These are phyloP conservation scores for Reutealis trisperma DNA, from an alignment of 345 rosid genomes.

Conservation along the genomic window DNA sequence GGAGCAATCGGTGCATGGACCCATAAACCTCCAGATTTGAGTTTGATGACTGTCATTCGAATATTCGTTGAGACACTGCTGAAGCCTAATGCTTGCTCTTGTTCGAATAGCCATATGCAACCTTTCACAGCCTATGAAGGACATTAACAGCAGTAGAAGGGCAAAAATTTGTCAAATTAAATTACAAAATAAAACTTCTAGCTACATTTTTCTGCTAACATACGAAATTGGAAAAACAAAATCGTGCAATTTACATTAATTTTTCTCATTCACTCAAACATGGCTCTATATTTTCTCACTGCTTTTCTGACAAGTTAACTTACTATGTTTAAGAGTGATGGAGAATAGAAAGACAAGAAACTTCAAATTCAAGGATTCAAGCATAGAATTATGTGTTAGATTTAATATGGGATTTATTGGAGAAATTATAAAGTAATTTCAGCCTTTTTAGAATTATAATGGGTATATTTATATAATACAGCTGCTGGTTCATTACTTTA, in stretches of 20 bases:
- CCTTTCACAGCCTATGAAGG: conserved; percentile 72
- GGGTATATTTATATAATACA: too few relatives aligned
- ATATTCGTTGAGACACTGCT: conserved; percentile 95
- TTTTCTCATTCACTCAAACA: too few relatives aligned
- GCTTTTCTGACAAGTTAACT: not conserved
- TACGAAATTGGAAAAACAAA: not conserved
- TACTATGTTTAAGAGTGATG: too few relatives aligned
- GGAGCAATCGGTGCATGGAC: conserved; percentile 99
- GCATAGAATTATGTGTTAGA: too few relatives aligned
- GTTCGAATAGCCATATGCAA: conserved; percentile 91
- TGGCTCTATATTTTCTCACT: too few relatives aligned
- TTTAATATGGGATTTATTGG: too few relatives aligned
- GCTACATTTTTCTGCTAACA: not conserved
- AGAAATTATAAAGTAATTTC: too few relatives aligned
- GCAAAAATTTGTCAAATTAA: not conserved
- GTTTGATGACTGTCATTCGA: conserved; percentile 93
- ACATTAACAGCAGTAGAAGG: not conserved
- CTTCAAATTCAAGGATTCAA: too few relatives aligned
- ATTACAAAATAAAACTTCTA: not conserved
- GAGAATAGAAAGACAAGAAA: too few relatives aligned
- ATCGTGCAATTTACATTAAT: too few relatives aligned
- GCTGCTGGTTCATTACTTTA: too few relatives aligned
- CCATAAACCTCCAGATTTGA: conserved; percentile 97
- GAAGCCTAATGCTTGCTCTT: conserved; percentile 97
- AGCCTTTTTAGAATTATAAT: too few relatives aligned